Evolutionary conservation across 1,284 basidiomycete genomes (phyloP).

Genomic region (Fomitopsis betulina): DNA sequence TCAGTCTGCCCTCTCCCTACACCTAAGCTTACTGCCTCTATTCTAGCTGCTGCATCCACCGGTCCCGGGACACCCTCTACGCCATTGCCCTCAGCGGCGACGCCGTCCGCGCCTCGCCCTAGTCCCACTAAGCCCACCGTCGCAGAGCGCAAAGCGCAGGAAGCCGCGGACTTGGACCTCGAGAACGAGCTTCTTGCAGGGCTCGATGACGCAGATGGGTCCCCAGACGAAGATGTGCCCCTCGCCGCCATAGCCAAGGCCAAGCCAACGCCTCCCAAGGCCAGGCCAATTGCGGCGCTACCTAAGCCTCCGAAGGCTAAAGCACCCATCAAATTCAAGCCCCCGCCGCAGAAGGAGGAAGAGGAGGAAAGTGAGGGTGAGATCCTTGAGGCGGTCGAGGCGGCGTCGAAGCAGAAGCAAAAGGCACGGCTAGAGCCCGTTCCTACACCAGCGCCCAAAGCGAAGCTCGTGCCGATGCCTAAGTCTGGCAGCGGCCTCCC

Average conservation of each 20-base stretch:
- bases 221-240: constrained; percentile 34
- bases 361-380: constrained; percentile 34
- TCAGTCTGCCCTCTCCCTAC: not conserved
- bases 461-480: constrained; percentile 7
- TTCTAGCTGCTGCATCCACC: not conserved
- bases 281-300: constrained; percentile 8
- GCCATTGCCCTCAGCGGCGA: constrained; percentile 15
- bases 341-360: constrained; percentile 23
- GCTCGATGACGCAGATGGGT: constrained; percentile 40
- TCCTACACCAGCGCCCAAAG: constrained; percentile 3
- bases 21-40: not conserved
- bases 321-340: constrained; percentile 1
- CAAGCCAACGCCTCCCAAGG: constrained; percentile 14
- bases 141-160: not conserved
- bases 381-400: constrained; percentile 15
- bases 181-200: constrained; percentile 23
- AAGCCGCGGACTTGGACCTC: constrained; percentile 21
- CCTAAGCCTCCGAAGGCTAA: constrained; percentile 12
- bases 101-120: constrained; percentile 15
- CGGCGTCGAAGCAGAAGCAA: not conserved
- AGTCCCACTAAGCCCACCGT: constrained; percentile 6
- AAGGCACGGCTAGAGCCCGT: not conserved
- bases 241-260: constrained; percentile 20
- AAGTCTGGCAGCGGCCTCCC: constrained; percentile 17
- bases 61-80: constrained; percentile 12